These are phyloP conservation scores for Nicotiana benthamiana DNA, from an alignment of 257 asterid species.

Conservation along the genomic window DNA sequence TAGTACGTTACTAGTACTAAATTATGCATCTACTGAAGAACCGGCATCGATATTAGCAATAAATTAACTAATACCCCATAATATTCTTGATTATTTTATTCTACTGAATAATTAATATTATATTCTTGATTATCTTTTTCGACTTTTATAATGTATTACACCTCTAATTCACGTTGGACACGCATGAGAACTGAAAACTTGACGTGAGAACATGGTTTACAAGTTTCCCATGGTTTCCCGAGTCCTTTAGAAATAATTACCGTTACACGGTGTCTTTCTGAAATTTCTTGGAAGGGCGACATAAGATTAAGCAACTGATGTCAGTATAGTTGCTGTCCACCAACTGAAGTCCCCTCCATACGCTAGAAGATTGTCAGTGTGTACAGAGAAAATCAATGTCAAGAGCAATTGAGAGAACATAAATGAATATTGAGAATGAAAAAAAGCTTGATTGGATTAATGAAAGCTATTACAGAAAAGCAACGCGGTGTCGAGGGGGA, in stretches of 20 bases:
- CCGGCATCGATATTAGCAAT: not conserved
- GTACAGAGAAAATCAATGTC: too few species aligned
- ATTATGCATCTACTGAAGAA: not conserved
- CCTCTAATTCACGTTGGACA: not conserved
- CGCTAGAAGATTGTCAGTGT: too few species aligned
- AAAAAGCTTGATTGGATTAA: too few species aligned
- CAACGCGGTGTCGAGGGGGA: too few species aligned
- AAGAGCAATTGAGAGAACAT: too few species aligned
- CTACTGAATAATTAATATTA: not conserved
- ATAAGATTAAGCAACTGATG: too few species aligned
- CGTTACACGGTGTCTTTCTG: too few species aligned
- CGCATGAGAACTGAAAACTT: not conserved
- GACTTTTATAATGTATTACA: not conserved
- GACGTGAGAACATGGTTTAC: conserved; percentile 1
- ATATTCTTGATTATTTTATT: not conserved
- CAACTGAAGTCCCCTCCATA: too few species aligned
- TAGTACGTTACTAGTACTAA: not conserved
- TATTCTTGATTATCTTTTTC: not conserved
- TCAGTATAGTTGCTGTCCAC: too few species aligned
- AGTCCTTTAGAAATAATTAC: not conserved
- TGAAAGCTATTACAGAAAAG: too few species aligned
- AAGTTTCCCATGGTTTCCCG: not conserved
- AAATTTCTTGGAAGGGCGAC: too few species aligned
- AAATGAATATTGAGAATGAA: too few species aligned
- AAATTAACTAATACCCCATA: not conserved